Evolutionary conservation across 1,284 basidiomycete genomes (phyloP).

Genomic region (Coriolopsis trogii): DNA sequence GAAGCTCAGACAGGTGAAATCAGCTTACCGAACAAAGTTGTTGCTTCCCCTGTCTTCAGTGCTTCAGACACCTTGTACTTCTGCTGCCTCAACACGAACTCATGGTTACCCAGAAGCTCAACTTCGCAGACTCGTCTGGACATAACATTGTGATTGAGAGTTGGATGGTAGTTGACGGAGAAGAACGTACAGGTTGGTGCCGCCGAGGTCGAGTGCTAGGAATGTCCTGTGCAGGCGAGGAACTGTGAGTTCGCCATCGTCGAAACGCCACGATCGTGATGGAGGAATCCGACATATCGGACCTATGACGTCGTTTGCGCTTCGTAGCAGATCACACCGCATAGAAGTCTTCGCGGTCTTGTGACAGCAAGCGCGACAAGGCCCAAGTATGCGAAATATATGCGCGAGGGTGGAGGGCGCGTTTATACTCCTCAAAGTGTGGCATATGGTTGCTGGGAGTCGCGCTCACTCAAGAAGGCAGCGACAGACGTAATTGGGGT

Average conservation of each 20-base stretch:
- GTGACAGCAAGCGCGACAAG: conserved; percentile 12
- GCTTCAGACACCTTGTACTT: conserved; percentile 93
- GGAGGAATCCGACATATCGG: background rate
- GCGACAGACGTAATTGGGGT: background rate
- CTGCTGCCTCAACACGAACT: conserved; percentile 88
- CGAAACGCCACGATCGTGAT: background rate
- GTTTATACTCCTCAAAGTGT: background rate
- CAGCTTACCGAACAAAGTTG: conserved; percentile 76
- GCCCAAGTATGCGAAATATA: background rate
- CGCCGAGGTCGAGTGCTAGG: conserved; percentile 92
- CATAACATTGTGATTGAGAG: conserved; percentile 7
- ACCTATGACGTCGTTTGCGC: conserved; percentile 14
- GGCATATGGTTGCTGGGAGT: background rate
- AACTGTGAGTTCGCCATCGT: conserved; percentile 1
- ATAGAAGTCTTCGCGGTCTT: conserved; percentile 16
- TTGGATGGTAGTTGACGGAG: background rate
- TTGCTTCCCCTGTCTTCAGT: conserved; percentile 88
- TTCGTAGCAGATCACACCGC: background rate
- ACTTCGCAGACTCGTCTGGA: conserved; percentile 92
- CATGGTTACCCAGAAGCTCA: conserved; percentile 84
- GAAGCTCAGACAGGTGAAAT: conserved; percentile 7
- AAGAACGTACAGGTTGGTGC: conserved; percentile 86
- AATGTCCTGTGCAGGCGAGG: conserved; percentile 68
- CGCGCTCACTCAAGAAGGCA: background rate
- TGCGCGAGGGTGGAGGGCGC: background rate